A percentile compares a stretch with the other conserved stretches of the same genome.
Evolutionary conservation across 148 eudicot genomes (phyloP).

Genomic region (Arbutus unedo): DNA sequence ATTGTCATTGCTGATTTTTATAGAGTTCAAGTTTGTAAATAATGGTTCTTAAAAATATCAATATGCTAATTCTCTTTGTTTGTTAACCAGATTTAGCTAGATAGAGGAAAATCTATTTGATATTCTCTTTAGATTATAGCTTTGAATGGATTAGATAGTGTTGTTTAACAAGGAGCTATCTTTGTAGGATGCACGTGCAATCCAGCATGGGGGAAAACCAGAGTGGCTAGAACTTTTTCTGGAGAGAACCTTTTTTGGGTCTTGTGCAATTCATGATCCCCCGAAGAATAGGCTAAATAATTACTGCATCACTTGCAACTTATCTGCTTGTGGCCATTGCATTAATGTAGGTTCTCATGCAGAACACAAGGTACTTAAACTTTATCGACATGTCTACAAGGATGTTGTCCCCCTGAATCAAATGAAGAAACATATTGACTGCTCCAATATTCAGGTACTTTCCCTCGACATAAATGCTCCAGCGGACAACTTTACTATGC

Average conservation of each 20-base stretch:
- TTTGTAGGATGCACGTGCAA: slow-evolving; percentile 12
- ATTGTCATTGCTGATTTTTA: background rate
- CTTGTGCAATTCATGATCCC: slow-evolving; percentile 35
- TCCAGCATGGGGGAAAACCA: slow-evolving; percentile 19
- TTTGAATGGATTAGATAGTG: background rate
- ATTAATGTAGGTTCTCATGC: slow-evolving; percentile 34
- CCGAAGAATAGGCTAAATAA: slow-evolving; percentile 47
- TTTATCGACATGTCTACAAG: slow-evolving; percentile 64
- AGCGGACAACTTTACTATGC: background rate
- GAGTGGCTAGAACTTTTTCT: slow-evolving; percentile 53
- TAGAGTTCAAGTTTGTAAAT: background rate
- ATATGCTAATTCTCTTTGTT: background rate
- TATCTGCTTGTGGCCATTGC: slow-evolving; percentile 44
- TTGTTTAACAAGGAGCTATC: slow-evolving; percentile 3
- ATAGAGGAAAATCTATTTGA: background rate
- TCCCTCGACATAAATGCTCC: background rate
- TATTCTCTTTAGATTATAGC: background rate
- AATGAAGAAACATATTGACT: slow-evolving; percentile 45
- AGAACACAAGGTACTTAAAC: slow-evolving; percentile 40
- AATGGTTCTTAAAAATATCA: background rate
- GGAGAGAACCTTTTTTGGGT: slow-evolving; percentile 36
- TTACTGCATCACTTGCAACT: slow-evolving; percentile 56
- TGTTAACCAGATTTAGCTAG: background rate
- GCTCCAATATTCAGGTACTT: slow-evolving; percentile 54
- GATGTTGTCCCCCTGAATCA: slow-evolving; percentile 51